Evolutionary conservation across 805 yeast genomes (phyloP).

Genomic region (Candida tallmaniae): DNA sequence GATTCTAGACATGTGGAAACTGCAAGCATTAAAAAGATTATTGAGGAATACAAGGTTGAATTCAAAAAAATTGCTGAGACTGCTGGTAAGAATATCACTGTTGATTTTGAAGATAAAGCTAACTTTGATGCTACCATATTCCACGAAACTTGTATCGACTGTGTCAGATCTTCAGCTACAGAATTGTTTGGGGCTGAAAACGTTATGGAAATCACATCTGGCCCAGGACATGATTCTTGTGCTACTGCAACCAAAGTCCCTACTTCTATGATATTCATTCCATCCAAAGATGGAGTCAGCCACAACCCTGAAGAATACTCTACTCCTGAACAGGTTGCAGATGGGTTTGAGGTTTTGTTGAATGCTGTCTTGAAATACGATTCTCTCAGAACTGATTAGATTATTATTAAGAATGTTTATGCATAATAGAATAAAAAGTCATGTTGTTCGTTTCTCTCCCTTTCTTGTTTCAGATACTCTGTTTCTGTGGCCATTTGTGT

Average conservation of each 20-base stretch:
- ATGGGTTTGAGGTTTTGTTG: slow-evolving; percentile 54
- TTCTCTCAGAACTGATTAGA: slow-evolving; percentile 11
- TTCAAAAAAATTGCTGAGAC: slow-evolving; percentile 32
- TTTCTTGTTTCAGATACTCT: no score
- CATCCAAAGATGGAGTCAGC: slow-evolving; percentile 28
- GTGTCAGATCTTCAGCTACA: slow-evolving; percentile 50
- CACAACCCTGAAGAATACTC: slow-evolving; percentile 67
- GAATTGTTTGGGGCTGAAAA: slow-evolving; percentile 44
- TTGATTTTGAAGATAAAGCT: slow-evolving; percentile 41
- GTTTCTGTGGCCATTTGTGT: no score
- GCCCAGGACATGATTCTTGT: slow-evolving; percentile 76
- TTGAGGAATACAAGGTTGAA: slow-evolving; percentile 30
- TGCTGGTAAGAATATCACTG: slow-evolving; percentile 27
- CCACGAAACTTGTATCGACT: slow-evolving; percentile 44
- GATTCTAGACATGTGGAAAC: slow-evolving; percentile 57
- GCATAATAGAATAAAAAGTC: neutral
- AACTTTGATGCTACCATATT: slow-evolving; percentile 56
- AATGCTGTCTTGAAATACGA: slow-evolving; percentile 39
- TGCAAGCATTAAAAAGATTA: slow-evolving; percentile 32
- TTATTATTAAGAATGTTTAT: neutral
- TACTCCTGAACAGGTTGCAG: slow-evolving; percentile 58
- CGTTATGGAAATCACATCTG: slow-evolving; percentile 49
- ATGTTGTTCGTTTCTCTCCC: no score
- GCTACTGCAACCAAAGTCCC: slow-evolving; percentile 53
- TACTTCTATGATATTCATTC: slow-evolving; percentile 72